phyloP scores from a whole-genome alignment of 1,139 yeast genomes.

The Saccharomycopsis phalli region DNA sequence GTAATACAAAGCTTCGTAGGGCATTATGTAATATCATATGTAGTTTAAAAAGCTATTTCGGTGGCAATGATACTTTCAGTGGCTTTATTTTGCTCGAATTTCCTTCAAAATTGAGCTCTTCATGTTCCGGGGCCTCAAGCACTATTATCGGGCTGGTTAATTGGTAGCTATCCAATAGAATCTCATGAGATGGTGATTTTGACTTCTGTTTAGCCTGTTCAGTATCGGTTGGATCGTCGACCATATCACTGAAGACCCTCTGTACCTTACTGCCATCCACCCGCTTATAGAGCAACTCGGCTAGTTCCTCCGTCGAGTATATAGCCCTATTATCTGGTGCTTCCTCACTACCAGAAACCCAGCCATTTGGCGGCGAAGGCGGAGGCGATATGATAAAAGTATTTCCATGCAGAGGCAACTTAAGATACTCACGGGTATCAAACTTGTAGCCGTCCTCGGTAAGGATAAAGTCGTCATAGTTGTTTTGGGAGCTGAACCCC shows the following conservation, averaged over 20 bases:
- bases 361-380: conserved; percentile 23
- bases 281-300: conserved; percentile 21
- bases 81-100: conserved; percentile 4
- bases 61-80: conserved; percentile 16
- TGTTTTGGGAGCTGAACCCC: conserved; percentile 17
- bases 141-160: conserved; percentile 19
- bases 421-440: conserved; percentile 21
- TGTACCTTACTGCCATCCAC: conserved; percentile 20
- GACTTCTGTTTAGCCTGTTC: conserved; percentile 1
- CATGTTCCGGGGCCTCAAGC: conserved; percentile 17
- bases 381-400: conserved; percentile 24
- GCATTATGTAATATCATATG: too few relatives aligned
- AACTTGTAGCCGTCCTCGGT: conserved; percentile 19
- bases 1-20: background rate
- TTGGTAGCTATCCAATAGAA: conserved; percentile 9
- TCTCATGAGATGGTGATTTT: conserved; percentile 9
- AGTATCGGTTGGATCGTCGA: background rate
- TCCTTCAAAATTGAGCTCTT: conserved; percentile 1
- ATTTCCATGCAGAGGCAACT: conserved; percentile 22
- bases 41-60: background rate
- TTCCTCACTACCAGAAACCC: conserved; percentile 21
- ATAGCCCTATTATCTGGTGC: conserved; percentile 20
- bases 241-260: conserved; percentile 3
- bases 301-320: conserved; percentile 21
- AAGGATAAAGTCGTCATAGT: conserved; percentile 17